Base-by-base conservation (phyloP, 2,329 filamentous ascomycete genomes). In the Macrophomina tecta region DNA sequence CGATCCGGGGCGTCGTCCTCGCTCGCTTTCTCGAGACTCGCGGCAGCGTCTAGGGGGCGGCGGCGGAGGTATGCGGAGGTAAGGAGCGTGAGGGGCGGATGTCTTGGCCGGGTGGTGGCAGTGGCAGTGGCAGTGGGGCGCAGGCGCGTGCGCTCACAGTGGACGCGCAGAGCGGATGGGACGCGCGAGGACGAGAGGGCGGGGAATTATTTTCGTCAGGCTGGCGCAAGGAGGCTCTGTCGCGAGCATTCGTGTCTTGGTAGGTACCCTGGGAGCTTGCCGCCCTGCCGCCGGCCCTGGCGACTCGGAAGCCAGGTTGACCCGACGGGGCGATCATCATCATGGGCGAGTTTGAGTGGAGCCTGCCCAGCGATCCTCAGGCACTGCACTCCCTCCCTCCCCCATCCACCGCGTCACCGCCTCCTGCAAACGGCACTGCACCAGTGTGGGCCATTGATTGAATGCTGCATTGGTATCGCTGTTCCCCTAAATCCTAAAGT, bases 31-130 rank as follows among this genome's bases (percentile, higher is more conserved):
- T 62, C 48, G 48, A 40, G 61, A 23, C 3, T 14, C 38, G 7
- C 48, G 61, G 48, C 18, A 42, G 60, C 30, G 32, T 42, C 32
- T 63, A 65, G 76, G 49, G 73, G 62, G 69, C 61, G 8, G 74
- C 58, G 58, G 58, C 58, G 58, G 58, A 74, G 61, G 72, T 70
- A 62, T 7, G 56, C 49, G 30, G 68, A 68, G 14, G 70, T 75
- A 18, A 66, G 63, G 51, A 62, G 58, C 58, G 67, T 72, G 16
- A 69, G 65, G 60, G 60, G 65, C 60, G 65, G 65, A 67, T 48
- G 42, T 49, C 42, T 48, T 62, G 42, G 58, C 42, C 56, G 64
- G 42, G 38, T 30, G 30, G 64, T 40, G 34, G 32, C 30, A 40
- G 64, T 40, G 34, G 32, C 64, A 42, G 64, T 51, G 23, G 46